Base-by-base conservation (phyloP, 192 early-diverging fungal species). In the Coemansia sp. region DNA sequence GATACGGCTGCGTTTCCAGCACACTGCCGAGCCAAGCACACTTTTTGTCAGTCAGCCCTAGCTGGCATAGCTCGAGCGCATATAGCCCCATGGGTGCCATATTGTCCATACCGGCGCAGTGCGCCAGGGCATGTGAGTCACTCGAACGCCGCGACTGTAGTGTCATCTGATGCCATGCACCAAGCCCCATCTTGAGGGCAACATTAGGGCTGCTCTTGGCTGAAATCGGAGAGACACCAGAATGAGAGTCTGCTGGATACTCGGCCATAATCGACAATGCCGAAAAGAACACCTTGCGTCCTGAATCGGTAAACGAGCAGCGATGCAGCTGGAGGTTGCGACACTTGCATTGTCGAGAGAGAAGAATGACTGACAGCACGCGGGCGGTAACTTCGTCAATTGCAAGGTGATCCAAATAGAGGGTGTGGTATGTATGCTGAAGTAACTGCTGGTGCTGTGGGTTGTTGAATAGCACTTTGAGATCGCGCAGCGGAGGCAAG, bases 251-350 rank as follows among this genome's bases (percentile, higher is more conserved):
- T 12, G 23, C 14, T 3, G 52, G 50, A 21, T 17, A 38, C 58
- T 65, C 63, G 12, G 63, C 67, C 67, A 70, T 65, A 32, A 66
- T 62, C 4, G 73, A 69, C 8, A 75, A 35, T 15, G 73, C 73
- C 3, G 67, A 69, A 55, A 70, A 75, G 25, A 75, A 35, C 2
- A 75, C 65, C 21, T 70, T 66, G 22, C 60, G 62, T 5, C 73
- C 73, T 3, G 67, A 12, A 5, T 66, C 63, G 1, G 73, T 75
- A 32, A 75, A 70, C 23, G 73, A 60, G 56, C 73, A 75, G 11
- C 60, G 52, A 38, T 55, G 21, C 5, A 75, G 58, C 41, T 37
- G 59, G 17, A 75, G 63, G 45, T 48, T 23, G 4, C 67, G 62
- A 50, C 73, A 75, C 2, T 35, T 17, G 51, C 73, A 75, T 21